phyloP scores from a whole-genome alignment of 1,139 yeast species.

The Scheffersomyces parashehatae region DNA sequence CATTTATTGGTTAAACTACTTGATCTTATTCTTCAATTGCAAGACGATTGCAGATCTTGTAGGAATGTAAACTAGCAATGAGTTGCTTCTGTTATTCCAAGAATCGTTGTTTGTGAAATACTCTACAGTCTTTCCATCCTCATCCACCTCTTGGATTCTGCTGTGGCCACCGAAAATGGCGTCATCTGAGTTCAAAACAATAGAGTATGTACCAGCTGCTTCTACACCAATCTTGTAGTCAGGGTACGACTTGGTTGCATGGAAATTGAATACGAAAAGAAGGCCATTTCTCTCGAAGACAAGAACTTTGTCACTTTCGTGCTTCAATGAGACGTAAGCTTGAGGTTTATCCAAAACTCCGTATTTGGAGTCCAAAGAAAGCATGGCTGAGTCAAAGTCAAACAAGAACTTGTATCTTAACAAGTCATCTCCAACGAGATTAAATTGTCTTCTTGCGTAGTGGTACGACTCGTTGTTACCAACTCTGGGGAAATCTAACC shows the following conservation, averaged over 20 bases:
- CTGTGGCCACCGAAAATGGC: conserved; percentile 77
- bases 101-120: conserved; percentile 69
- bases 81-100: conserved; percentile 83
- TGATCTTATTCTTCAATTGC: conserved; percentile 23
- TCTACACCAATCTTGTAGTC: conserved; percentile 92
- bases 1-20: background rate
- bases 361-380: conserved; percentile 65
- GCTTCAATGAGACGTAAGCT: conserved; percentile 85
- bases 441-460: conserved; percentile 94
- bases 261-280: conserved; percentile 84
- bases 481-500: conserved; percentile 94
- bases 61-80: conserved; percentile 81
- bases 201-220: conserved; percentile 68
- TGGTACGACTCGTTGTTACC: conserved; percentile 89
- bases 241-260: conserved; percentile 77
- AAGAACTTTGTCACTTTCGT: conserved; percentile 84
- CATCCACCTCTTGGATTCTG: conserved; percentile 58
- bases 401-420: conserved; percentile 78
- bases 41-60: conserved; percentile 77
- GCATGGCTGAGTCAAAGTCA: conserved; percentile 83
- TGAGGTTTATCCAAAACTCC: conserved; percentile 76
- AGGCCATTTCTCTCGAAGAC: conserved; percentile 88
- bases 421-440: conserved; percentile 74
- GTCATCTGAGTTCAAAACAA: conserved; percentile 76
- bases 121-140: conserved; percentile 39